Base-by-base conservation (phyloP, 2,329 filamentous ascomycete species). In the Kalaharituber pfeilii region DNA sequence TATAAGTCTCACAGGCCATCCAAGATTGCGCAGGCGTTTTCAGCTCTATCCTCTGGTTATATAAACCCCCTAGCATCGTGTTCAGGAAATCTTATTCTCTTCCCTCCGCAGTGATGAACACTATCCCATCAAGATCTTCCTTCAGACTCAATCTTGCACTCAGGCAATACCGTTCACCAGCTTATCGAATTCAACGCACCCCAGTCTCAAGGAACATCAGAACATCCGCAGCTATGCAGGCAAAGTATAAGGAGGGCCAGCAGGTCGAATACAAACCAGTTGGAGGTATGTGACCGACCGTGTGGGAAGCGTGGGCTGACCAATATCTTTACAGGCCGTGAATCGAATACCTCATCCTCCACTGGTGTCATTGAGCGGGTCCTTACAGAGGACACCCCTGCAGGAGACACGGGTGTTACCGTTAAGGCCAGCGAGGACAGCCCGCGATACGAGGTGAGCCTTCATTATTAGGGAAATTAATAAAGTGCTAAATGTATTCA, bases 261-360 rank as follows among this genome's bases (percentile, higher is more conserved):
- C 63, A 61, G 20, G 69, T 71, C 50, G 65, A 62, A 49, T 71
- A 71, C 60, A 70, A 69, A 59, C 69, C 69, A 24, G 67, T 71
- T 20, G 68, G 69, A 42, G 69, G 69, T 70, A 62, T 55, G 62
- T 57, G 25, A 29, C 53, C 26, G 29, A 20, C 27, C 53, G 18
- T 15, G 18, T 50, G 20, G 50, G 36, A 18, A n/a, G 13, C 4
- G 15, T 6, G 26, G 7, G 15, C 28, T 30, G 25, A 28, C 49
- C 4, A 26, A 3, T 45, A 25, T 26, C n/a, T 49, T 26, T 13
- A 28, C 42, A 71, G 69, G 69, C 24, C 65, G 66, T 15, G 60
- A 67, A 3, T 68, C 67, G 20, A 65, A 69, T 20, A 71, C 69
- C 18, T 68, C 66, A 26, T 64, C 66, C 29, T 66, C 65, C 24